phyloP scores from a whole-genome alignment of 1,139 yeast species.

The Sugiyamaella castrensis region DNA sequence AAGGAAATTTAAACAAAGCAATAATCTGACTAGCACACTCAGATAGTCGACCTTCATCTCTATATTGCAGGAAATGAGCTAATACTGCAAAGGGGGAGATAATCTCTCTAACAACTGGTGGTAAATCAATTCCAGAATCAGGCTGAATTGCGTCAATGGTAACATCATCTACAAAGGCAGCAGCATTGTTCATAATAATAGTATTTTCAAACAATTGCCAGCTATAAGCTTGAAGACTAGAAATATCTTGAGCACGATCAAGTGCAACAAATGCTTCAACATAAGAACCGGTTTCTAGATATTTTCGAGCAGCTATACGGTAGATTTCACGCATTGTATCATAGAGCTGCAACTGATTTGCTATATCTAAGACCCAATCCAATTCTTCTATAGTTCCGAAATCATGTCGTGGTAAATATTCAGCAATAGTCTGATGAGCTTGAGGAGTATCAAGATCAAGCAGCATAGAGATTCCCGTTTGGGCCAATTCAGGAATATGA shows the following conservation, averaged over 20 bases:
- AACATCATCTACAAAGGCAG: constrained; percentile 20
- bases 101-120: constrained; percentile 62
- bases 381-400: constrained; percentile 62
- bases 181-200: constrained; percentile 45
- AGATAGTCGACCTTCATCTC: constrained; percentile 30
- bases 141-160: constrained; percentile 33
- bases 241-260: constrained; percentile 59
- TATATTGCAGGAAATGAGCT: constrained; percentile 46
- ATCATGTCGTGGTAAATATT: constrained; percentile 58
- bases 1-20: constrained; percentile 59
- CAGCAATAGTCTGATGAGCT: constrained; percentile 52
- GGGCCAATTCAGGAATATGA: constrained; percentile 16
- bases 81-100: constrained; percentile 72
- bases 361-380: constrained; percentile 70
- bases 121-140: constrained; percentile 28
- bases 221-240: constrained; percentile 41
- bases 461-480: constrained; percentile 28
- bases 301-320: constrained; percentile 26
- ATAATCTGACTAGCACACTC: constrained; percentile 43
- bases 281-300: constrained; percentile 36
- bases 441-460: constrained; percentile 20
- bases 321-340: constrained; percentile 21
- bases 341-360: constrained; percentile 43
- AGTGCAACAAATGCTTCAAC: constrained; percentile 68
- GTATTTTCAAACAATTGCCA: constrained; percentile 62